phyloP scores from a whole-genome alignment of 805 yeast genomes.

The Yarrowia sp. region DNA sequence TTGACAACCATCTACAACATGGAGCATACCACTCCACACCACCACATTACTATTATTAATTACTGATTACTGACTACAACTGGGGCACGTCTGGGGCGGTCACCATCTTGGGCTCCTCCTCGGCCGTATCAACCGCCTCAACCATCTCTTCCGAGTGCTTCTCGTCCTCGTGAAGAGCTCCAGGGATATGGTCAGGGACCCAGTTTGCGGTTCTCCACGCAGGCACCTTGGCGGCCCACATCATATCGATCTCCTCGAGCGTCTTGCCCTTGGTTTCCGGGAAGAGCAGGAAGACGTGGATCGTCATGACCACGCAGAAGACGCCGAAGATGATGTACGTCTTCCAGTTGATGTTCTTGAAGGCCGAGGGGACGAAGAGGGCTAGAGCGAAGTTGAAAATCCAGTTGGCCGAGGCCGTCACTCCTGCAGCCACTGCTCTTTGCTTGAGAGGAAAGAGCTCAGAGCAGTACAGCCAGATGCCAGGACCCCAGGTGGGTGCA shows the following conservation, averaged over 20 bases:
- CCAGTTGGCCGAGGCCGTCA: constrained; percentile 46
- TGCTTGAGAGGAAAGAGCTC: constrained; percentile 49
- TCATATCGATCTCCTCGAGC: constrained; percentile 43
- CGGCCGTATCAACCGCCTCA: not conserved
- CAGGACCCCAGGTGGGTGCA: constrained; percentile 81
- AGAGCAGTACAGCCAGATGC: constrained; percentile 49
- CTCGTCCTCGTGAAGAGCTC: not conserved
- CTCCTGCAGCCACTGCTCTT: constrained; percentile 53
- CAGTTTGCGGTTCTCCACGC: constrained; percentile 72
- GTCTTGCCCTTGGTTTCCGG: constrained; percentile 35
- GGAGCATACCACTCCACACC: no score
- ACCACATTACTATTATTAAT: not conserved
- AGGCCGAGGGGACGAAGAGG: constrained; percentile 55
- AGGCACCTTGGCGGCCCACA: constrained; percentile 54
- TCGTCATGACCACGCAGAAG: constrained; percentile 49
- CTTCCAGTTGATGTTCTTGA: constrained; percentile 52
- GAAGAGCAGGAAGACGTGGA: constrained; percentile 41
- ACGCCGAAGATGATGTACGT: constrained; percentile 62
- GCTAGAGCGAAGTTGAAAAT: constrained; percentile 52
- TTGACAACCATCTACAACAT: no score
- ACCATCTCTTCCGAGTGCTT: not conserved
- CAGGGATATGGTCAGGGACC: constrained; percentile 5
- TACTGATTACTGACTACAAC: not conserved
- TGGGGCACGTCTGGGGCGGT: not conserved
- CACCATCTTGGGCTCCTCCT: not conserved